Percentiles rank a stretch among this genome's conserved stretches.
phyloP scores from a whole-genome alignment of 164 flowering plant species.

The Chimonanthus salicifolius region DNA sequence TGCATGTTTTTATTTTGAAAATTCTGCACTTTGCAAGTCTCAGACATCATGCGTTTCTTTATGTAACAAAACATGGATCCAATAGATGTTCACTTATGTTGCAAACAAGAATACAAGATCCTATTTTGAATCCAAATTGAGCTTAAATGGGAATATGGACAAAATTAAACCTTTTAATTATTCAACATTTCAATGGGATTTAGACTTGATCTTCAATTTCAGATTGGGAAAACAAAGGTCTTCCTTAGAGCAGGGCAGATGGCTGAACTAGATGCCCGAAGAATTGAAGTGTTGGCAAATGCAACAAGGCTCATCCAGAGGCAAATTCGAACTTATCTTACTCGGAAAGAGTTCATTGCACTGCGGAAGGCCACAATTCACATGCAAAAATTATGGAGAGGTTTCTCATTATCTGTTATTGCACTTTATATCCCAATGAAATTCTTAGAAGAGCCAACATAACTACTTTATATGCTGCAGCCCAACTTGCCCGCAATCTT shows the following conservation, averaged over 20 bases:
- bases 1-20: not conserved
- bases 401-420: slow-evolving; percentile 23
- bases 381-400: slow-evolving; percentile 69
- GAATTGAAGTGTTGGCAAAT: slow-evolving; percentile 64
- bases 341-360: slow-evolving; percentile 55
- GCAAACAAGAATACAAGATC: not conserved
- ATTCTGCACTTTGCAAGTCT: not conserved
- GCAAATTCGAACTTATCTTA: slow-evolving; percentile 61
- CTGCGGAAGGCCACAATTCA: slow-evolving; percentile 49
- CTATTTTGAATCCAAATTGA: not conserved
- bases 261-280: slow-evolving; percentile 86
- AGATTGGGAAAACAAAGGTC: slow-evolving; percentile 85
- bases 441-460: not conserved
- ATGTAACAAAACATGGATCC: not conserved
- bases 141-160: not conserved
- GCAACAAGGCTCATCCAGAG: slow-evolving; percentile 74
- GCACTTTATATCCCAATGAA: not conserved
- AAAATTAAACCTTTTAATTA: not conserved
- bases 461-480: slow-evolving; percentile 25
- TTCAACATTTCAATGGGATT: not conserved
- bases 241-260: slow-evolving; percentile 94
- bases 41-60: not conserved
- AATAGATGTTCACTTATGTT: not conserved
- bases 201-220: slow-evolving; percentile 8
- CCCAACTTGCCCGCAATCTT: slow-evolving; percentile 54